Base-by-base conservation (phyloP, 495 filamentous ascomycete genomes). In the Lepraria neglecta region DNA sequence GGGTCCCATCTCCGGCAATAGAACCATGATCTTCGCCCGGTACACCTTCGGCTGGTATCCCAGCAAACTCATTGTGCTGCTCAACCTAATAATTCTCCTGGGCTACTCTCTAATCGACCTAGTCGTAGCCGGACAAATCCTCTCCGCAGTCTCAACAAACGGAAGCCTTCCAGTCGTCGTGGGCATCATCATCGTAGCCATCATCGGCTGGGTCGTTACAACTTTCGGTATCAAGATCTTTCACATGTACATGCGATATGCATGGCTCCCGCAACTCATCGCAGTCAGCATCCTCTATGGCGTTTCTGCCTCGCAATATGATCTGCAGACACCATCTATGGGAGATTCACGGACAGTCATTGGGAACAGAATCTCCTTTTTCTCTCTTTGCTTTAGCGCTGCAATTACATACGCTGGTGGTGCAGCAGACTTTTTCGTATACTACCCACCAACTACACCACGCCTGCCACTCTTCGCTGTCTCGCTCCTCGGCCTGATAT, bases 11-110 rank as follows among this genome's bases (percentile, higher is more conserved):
- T 85, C 82, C 53, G 88, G 88, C 6, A 86, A 88, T 68, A 74
- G 88, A 15, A 89, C 87, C 11, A 60, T 67, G 80, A 82, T 87
- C 11, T 83, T 89, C 62, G 78, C 84, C 19, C 79, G 87, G 15
- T 91, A 85, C 72, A 80, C 82, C 28, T 90, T 90, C 81, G 88
- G 88, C 35, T 91, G 87, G 83, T 91, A 85, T 84, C 88, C 88
- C 1, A 83, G 81, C 65, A 90, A 90, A 72, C 71, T 91, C 9
- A 78, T 89, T 42, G 86, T 88, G 15, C 59, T 89, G 19, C 73
- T 92, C 57, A 89, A 90, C 63, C 72, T 91, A 17, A 80, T 90
- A 45, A 78, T 88, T 57, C 79, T 89, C 71, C 73, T 89, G 28
- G 88, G 88, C 12, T 92, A 90, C 63, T 76, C 79, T 52, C 71